These are phyloP conservation scores for Trichoderma lentiforme DNA, from an alignment of 2,329 filamentous ascomycete species.

Conservation along the genomic window DNA sequence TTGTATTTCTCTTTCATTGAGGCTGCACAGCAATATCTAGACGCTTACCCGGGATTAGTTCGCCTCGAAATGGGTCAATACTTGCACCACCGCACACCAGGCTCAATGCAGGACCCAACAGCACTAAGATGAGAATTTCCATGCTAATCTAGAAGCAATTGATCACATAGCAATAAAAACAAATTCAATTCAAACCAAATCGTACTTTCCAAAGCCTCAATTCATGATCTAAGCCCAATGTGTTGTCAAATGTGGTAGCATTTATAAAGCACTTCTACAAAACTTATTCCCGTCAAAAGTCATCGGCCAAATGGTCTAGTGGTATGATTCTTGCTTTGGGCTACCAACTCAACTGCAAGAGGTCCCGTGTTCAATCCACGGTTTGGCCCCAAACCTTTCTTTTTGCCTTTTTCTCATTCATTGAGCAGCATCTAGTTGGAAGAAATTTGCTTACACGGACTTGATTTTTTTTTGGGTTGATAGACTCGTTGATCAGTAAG, in stretches of 20 bases:
- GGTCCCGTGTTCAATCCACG: constrained; percentile 21
- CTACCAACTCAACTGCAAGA: constrained; percentile 17
- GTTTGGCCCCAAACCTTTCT: constrained; percentile 22
- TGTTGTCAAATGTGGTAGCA: too few relatives aligned
- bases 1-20: background rate
- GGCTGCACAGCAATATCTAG: background rate
- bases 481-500: background rate
- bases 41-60: background rate
- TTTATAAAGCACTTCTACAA: background rate
- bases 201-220: too few relatives aligned
- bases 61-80: background rate
- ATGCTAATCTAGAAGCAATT: background rate
- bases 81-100: background rate
- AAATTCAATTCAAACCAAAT: background rate
- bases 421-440: too few relatives aligned
- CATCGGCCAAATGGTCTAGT: constrained; percentile 20
- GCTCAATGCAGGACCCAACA: background rate
- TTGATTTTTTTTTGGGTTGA: background rate
- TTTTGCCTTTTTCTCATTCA: constrained; percentile 9
- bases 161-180: background rate
- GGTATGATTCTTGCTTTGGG: constrained; percentile 22
- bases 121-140: background rate
- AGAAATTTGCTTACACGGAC: background rate
- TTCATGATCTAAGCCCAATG: background rate
- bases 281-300: background rate